A percentile compares a stretch with the other conserved stretches of the same genome.
Conservation (phyloP, 345 rosid species). For the Eucalyptus marginata region DNA sequence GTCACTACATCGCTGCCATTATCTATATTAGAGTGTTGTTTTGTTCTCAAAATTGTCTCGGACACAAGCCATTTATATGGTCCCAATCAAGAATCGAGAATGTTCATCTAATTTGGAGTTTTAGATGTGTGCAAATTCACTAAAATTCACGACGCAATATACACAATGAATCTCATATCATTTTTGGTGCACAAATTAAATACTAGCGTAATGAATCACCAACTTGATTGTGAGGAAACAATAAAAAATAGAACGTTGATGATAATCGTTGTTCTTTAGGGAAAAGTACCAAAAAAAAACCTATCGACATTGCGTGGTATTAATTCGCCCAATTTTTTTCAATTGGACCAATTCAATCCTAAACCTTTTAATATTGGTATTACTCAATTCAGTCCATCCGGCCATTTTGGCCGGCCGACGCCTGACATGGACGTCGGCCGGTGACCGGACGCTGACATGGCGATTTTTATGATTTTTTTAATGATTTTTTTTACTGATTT, state of each 20-base stretch:
- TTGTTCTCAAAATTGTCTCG: not conserved
- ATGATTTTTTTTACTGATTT: too few species aligned
- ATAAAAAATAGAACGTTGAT: not conserved
- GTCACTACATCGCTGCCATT: not conserved
- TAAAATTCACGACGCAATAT: rapidly evolving
- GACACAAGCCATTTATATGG: not conserved
- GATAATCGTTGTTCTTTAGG: not conserved
- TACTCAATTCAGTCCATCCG: too few species aligned
- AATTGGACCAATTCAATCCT: too few species aligned
- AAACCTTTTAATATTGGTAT: too few species aligned
- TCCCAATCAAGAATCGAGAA: not conserved
- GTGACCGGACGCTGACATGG: too few species aligned
- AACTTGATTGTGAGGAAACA: not conserved
- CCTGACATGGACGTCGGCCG: too few species aligned
- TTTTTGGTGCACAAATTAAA: not conserved
- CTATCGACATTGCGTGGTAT: too few species aligned
- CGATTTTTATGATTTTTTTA: too few species aligned
- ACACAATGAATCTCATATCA: not conserved
- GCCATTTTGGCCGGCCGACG: too few species aligned
- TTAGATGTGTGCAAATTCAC: not conserved
- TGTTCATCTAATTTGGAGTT: not conserved
- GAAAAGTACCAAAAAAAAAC: too few species aligned
- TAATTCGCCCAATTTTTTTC: too few species aligned
- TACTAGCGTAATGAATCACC: not conserved
- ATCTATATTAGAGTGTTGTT: rapidly evolving